phyloP scores from a whole-genome alignment of 805 yeast genomes.

The Candida parachauliodes region DNA sequence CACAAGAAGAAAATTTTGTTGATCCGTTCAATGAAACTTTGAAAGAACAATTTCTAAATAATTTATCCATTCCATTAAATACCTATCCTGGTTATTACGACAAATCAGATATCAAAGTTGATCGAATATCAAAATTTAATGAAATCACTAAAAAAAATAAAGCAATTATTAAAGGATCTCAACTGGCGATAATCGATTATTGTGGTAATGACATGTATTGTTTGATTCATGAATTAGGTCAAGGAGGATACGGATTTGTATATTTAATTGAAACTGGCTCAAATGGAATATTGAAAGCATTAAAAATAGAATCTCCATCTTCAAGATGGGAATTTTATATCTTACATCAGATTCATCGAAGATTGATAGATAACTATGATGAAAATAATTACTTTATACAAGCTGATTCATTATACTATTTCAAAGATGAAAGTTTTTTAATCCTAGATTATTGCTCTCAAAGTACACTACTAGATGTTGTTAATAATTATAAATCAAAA shows the following conservation, averaged over 20 bases:
- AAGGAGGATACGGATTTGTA: constrained; percentile 79
- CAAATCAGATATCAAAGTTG: constrained; percentile 28
- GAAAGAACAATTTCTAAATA: constrained; percentile 35
- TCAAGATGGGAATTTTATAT: constrained; percentile 82
- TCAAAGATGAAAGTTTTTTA: constrained; percentile 65
- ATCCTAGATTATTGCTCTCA: constrained; percentile 61
- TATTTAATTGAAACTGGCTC: constrained; percentile 60
- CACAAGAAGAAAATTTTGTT: constrained; percentile 14
- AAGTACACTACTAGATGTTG: constrained; percentile 71
- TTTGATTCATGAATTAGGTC: constrained; percentile 59
- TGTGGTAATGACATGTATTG: constrained; percentile 44
- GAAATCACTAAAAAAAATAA: constrained; percentile 34
- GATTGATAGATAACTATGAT: constrained; percentile 13
- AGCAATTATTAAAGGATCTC: constrained; percentile 32
- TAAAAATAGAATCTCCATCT: constrained; percentile 70
- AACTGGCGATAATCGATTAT: constrained; percentile 41
- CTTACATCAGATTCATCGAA: constrained; percentile 53
- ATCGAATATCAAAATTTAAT: constrained; percentile 27
- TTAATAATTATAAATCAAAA: constrained; percentile 42
- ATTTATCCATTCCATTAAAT: constrained; percentile 32
- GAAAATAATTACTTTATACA: constrained; percentile 38
- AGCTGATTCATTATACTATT: constrained; percentile 51
- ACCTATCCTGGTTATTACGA: constrained; percentile 30
- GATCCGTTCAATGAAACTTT: constrained; percentile 45
- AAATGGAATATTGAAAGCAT: constrained; percentile 52